Evolutionary conservation across 108 stramenopile species (phyloP).

Genomic region (Cyclotella choctawhatcheeana): DNA sequence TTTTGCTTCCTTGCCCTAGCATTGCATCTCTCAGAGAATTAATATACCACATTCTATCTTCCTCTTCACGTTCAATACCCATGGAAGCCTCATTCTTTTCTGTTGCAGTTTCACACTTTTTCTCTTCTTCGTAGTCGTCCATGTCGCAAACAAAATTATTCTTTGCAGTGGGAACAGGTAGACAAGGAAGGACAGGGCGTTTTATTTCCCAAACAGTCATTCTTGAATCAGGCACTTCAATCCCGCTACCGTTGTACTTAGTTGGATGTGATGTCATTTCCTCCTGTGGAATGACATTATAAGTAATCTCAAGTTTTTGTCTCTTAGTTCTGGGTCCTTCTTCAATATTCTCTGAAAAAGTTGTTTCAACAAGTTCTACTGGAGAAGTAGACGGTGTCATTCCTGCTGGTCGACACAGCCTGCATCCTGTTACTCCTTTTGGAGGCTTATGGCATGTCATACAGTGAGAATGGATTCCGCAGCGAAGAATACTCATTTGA

Average conservation of each 20-base stretch:
- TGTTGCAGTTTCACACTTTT: not conserved
- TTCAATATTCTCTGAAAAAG: not conserved
- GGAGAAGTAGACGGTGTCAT: not conserved
- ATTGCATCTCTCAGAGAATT: too few species aligned
- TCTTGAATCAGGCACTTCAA: conserved; percentile 7
- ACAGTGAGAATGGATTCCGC: not conserved
- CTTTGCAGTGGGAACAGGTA: not conserved
- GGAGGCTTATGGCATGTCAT: not conserved
- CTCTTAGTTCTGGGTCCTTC: not conserved
- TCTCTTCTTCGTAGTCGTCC: not conserved
- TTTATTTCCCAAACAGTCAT: conserved; percentile 4
- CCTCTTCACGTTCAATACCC: too few species aligned
- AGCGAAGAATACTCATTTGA: not conserved
- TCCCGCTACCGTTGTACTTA: not conserved
- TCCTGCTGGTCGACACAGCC: not conserved
- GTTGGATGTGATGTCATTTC: not conserved
- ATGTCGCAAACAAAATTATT: not conserved
- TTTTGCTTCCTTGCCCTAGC: too few species aligned
- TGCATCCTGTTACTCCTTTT: not conserved
- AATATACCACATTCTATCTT: too few species aligned
- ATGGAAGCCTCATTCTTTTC: too few species aligned
- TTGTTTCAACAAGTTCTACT: not conserved
- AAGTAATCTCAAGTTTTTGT: not conserved
- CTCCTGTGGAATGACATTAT: not conserved
- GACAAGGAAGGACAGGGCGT: not conserved